Conservation (phyloP, 441 rosid genomes). For the Gossypium aridum region DNA sequence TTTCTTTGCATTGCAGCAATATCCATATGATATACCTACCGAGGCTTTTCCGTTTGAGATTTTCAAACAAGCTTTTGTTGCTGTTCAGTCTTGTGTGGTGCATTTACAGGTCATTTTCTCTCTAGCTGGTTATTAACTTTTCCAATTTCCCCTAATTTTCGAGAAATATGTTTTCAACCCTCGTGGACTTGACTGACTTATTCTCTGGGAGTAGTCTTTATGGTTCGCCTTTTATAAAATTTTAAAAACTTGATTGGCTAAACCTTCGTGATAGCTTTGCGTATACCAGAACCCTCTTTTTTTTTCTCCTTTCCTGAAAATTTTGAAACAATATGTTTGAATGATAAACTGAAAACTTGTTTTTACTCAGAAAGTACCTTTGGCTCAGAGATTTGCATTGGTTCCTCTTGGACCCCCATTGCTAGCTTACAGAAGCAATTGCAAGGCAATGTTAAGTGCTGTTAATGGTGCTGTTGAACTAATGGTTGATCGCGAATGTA, state of each 20-base stretch:
- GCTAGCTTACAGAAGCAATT: constrained; percentile 83
- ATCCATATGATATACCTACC: constrained; percentile 90
- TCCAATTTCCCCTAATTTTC: too few species aligned
- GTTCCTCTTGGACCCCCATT: constrained; percentile 98
- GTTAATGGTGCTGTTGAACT: constrained; percentile 77
- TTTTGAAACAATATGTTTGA: constrained; percentile 6
- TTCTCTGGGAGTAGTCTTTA: too few species aligned
- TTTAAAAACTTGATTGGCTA: background rate
- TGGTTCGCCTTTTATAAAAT: too few species aligned
- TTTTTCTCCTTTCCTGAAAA: background rate
- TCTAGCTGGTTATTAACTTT: too few species aligned
- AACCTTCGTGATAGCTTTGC: background rate
- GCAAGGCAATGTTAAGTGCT: constrained; percentile 86
- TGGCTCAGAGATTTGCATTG: constrained; percentile 94
- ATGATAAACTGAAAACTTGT: constrained; percentile 15
- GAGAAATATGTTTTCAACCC: too few species aligned
- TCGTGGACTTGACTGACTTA: too few species aligned
- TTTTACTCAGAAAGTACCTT: constrained; percentile 74
- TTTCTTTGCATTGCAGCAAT: constrained; percentile 58
- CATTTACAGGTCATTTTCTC: constrained; percentile 71
- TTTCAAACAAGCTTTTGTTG: constrained; percentile 94
- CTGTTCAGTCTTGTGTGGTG: constrained; percentile 95
- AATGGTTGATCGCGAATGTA: constrained; percentile 75
- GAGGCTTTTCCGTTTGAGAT: constrained; percentile 88
- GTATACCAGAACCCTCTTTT: background rate